Evolutionary conservation across 2,329 filamentous ascomycete species (phyloP).

Genomic region (Penicillium vulpinum): DNA sequence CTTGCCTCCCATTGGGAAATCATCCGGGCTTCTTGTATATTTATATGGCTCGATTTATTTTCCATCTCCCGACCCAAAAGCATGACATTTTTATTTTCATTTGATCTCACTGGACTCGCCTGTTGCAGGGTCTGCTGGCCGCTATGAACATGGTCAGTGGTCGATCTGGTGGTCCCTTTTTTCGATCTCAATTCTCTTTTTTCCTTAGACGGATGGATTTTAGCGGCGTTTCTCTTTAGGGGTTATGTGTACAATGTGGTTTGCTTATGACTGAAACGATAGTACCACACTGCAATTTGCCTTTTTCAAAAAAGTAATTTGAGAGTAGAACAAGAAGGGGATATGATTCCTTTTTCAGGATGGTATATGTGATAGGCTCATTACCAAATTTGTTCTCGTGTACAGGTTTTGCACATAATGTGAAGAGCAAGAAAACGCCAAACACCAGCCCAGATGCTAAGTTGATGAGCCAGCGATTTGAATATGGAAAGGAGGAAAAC

Average conservation of each 20-base stretch:
- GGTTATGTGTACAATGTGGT: conserved; percentile 21
- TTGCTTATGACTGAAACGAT: conserved; percentile 24
- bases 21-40: neutral
- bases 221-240: conserved; percentile 12
- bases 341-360: conserved; percentile 1
- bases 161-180: conserved; percentile 7
- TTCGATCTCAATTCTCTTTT: neutral
- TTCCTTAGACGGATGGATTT: conserved; percentile 14
- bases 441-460: conserved; percentile 24
- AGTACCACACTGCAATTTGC: neutral
- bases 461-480: conserved; percentile 14
- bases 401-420: conserved; percentile 10
- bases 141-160: conserved; percentile 27
- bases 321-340: neutral
- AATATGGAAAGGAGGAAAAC: conserved; percentile 12
- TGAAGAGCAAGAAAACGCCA: conserved; percentile 17
- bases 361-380: conserved; percentile 13
- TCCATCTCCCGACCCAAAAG: conserved; percentile 4
- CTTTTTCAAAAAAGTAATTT: neutral
- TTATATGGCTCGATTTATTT: conserved; percentile 1
- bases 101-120: neutral
- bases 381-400: conserved; percentile 8
- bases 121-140: conserved; percentile 12
- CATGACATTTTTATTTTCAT: conserved; percentile 1
- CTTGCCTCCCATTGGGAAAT: neutral